These are phyloP conservation scores for Linnemannia exigua DNA, from an alignment of 192 early-diverging fungal genomes.

Conservation along the genomic window DNA sequence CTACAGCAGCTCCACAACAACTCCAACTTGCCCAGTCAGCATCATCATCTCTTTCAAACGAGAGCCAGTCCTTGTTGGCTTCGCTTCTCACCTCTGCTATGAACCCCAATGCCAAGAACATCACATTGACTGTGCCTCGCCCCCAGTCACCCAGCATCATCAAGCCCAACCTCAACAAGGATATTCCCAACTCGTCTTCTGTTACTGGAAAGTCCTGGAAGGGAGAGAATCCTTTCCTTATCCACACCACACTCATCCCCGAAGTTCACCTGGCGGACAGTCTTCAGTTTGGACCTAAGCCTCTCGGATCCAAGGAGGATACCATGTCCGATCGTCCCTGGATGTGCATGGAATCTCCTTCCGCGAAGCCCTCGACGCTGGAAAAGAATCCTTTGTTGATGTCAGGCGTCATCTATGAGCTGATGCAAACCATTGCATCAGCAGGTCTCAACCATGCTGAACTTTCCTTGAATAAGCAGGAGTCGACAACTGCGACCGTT, in stretches of 20 bases:
- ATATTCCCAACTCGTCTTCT: slow-evolving; percentile 43
- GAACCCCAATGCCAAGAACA: slow-evolving; percentile 11
- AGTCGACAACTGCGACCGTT: neutral
- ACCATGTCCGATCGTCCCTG: slow-evolving; percentile 33
- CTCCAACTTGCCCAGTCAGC: neutral
- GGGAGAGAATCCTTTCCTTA: slow-evolving; percentile 27
- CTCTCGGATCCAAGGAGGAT: slow-evolving; percentile 25
- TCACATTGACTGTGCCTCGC: slow-evolving; percentile 22
- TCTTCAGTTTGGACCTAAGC: slow-evolving; percentile 29
- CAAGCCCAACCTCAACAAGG: slow-evolving; percentile 37
- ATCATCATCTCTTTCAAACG: slow-evolving; percentile 19
- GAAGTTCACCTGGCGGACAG: slow-evolving; percentile 26
- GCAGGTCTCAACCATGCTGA: neutral
- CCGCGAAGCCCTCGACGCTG: slow-evolving; percentile 12
- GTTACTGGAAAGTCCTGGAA: slow-evolving; percentile 30
- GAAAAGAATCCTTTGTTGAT: slow-evolving; percentile 35
- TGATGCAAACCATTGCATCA: slow-evolving; percentile 31
- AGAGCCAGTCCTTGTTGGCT: slow-evolving; percentile 19
- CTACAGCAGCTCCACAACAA: slow-evolving; percentile 1
- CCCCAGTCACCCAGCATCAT: slow-evolving; percentile 30
- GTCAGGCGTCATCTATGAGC: slow-evolving; percentile 30
- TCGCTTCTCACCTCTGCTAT: slow-evolving; percentile 29
- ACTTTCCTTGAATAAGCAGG: neutral
- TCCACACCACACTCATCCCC: slow-evolving; percentile 33
- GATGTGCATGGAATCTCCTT: slow-evolving; percentile 12